Base-by-base conservation (phyloP, 176 grass and related monocot species). In the Rhynchospora tenuis region DNA sequence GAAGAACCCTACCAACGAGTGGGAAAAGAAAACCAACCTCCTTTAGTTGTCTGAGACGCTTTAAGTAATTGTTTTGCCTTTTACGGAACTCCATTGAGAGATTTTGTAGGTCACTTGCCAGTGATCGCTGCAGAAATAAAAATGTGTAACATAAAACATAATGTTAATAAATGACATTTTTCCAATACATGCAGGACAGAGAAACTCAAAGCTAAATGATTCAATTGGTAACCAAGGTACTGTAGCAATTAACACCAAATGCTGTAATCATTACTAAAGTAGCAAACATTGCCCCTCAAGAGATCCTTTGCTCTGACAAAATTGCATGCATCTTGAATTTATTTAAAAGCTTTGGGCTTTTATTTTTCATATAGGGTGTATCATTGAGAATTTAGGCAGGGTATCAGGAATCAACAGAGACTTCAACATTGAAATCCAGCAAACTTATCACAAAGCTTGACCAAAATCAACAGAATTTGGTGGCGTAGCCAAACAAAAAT, bases 31-130 rank as follows among this genome's bases (percentile, higher is more conserved):
- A 81, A 12, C 0, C 0, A 83, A 96, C 97, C 91, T 99, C 97
- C 82, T 96, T 95, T 64, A 95, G 97, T 81, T 92, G 93, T 48
- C 76, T 89, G 82, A 99, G 89, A 73, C 91, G 89, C 78, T 96
- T 99, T 84, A 99, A 66, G 90, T 99, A 99, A 83, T 90, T 86
- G 20, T 93, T 95, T 64, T 99, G 93, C 55, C 91, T 95, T 87
- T 93, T 95, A 29, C 97, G 86, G 61, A 99, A 96, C 48, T 99
- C 97, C 91, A 99, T 96, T 1, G 97, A 99, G n/a, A 99, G 88
- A 72, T 86, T 89, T 86, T 99, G 97, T 43, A 99, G 91, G 78
- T 99, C 91, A 79, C 92, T 95, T 74, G 95, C 95, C 81, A 95
- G 91, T 51, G 95, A 93, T 67, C 95, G 87, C 95, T 98, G 86